phyloP scores from a whole-genome alignment of 306 rosid species.

The Vachellia collinsii region DNA sequence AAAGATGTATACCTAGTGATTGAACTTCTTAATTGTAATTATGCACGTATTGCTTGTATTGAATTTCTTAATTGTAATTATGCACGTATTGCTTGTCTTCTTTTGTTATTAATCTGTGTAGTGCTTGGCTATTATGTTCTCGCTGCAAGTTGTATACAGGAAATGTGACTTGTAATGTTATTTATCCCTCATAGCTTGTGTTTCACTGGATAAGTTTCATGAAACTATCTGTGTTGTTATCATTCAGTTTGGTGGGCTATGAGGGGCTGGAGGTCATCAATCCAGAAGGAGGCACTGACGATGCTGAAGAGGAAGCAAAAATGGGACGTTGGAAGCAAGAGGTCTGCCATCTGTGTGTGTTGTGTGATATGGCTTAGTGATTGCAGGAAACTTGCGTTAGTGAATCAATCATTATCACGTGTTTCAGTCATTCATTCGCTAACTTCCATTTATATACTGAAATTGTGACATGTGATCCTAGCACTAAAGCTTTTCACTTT shows the following conservation, averaged over 20 bases:
- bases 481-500: not conserved
- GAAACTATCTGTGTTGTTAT: conserved; percentile 18
- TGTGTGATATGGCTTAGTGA: not conserved
- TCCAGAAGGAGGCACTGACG: conserved; percentile 98
- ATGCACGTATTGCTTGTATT: not conserved
- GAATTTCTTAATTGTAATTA: not conserved
- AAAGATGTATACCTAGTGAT: conserved; percentile 9
- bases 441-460: not conserved
- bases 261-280: conserved; percentile 96
- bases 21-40: conserved; percentile 1
- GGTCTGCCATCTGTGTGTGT: conserved; percentile 47
- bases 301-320: conserved; percentile 89
- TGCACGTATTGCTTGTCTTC: not conserved
- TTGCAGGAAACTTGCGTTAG: not conserved
- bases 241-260: conserved; percentile 46
- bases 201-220: conserved; percentile 9
- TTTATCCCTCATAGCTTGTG: conserved; percentile 31
- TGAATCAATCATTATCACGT: not conserved
- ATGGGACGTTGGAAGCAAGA: conserved; percentile 95
- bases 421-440: not conserved
- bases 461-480: not conserved
- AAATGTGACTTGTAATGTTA: conserved; percentile 23
- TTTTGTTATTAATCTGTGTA: conserved; percentile 8
- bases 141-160: conserved; percentile 14
- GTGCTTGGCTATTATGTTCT: conserved; percentile 19